Evolutionary conservation across 2,329 filamentous ascomycete species (phyloP).

Genomic region (Paraphaeosphaeria sporulosa): DNA sequence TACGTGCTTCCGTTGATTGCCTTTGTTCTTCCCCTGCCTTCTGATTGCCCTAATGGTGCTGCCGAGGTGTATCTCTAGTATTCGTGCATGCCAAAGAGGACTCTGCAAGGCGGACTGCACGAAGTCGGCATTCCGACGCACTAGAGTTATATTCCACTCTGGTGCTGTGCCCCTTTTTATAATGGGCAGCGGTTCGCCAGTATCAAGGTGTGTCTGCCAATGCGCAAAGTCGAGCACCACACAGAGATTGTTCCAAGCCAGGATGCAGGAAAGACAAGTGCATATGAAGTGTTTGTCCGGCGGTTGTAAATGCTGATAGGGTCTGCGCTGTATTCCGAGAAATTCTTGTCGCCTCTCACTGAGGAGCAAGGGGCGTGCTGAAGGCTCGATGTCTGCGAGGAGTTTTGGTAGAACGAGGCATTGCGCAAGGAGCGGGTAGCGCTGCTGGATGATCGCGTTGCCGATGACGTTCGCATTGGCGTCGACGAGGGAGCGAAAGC

Average conservation of each 20-base stretch:
- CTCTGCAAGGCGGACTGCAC: slow-evolving; percentile 57
- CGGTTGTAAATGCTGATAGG: slow-evolving; percentile 61
- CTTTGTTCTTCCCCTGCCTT: slow-evolving; percentile 59
- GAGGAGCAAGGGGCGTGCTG: slow-evolving; percentile 49
- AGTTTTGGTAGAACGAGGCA: slow-evolving; percentile 62
- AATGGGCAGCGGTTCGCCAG: slow-evolving; percentile 60
- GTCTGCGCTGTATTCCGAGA: slow-evolving; percentile 57
- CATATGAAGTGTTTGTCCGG: slow-evolving; percentile 60
- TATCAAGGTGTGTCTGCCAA: slow-evolving; percentile 63
- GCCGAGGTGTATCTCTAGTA: slow-evolving; percentile 58
- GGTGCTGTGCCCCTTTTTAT: slow-evolving; percentile 58
- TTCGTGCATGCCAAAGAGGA: slow-evolving; percentile 60
- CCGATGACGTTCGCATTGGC: slow-evolving; percentile 56
- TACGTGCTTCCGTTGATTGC: slow-evolving; percentile 57
- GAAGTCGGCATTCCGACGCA: slow-evolving; percentile 53
- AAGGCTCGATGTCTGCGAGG: slow-evolving; percentile 51
- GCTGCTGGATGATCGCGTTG: slow-evolving; percentile 52
- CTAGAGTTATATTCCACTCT: slow-evolving; percentile 59
- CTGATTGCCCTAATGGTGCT: slow-evolving; percentile 57
- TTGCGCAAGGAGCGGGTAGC: slow-evolving; percentile 60
- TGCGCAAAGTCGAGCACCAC: slow-evolving; percentile 64
- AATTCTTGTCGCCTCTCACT: slow-evolving; percentile 53
- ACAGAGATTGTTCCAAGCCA: slow-evolving; percentile 65
- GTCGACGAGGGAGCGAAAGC: slow-evolving; percentile 55
- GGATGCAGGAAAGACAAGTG: slow-evolving; percentile 64